A percentile compares a stretch with the other conserved stretches of the same genome.
These are phyloP conservation scores for Holtermanniella nyarrowii DNA, from an alignment of 768 basidiomycete genomes.

Conservation along the genomic window DNA sequence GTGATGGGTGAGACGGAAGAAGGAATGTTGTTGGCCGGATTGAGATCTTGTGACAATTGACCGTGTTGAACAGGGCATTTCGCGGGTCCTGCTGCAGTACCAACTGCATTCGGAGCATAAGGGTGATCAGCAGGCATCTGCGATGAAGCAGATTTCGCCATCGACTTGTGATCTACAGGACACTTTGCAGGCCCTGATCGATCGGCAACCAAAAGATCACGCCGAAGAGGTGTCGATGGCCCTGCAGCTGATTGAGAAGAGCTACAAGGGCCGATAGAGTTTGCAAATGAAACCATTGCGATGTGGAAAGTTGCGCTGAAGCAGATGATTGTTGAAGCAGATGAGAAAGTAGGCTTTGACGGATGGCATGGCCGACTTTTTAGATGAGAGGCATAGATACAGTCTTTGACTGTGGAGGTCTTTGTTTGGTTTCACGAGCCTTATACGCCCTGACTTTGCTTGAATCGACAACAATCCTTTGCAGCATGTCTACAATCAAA, in stretches of 20 bases:
- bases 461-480: conserved; percentile 1
- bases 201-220: too few species aligned
- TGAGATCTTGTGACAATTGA: conserved; percentile 41
- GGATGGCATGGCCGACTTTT: neutral
- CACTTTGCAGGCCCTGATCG: conserved; percentile 28
- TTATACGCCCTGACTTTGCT: neutral
- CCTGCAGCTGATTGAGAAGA: neutral
- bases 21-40: conserved; percentile 80
- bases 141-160: neutral
- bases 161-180: conserved; percentile 16
- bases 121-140: conserved; percentile 2
- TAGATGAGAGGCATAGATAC: neutral
- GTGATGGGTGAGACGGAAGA: conserved; percentile 46
- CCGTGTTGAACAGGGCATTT: conserved; percentile 43
- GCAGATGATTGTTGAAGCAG: too few species aligned
- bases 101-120: conserved; percentile 2
- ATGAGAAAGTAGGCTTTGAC: neutral
- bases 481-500: conserved; percentile 44
- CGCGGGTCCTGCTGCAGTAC: conserved; percentile 21
- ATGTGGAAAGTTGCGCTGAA: too few species aligned
- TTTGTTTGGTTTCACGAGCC: neutral
- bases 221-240: neutral
- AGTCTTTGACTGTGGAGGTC: neutral
- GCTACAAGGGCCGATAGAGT: neutral
- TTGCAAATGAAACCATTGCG: neutral